Evolutionary conservation across 2,329 filamentous ascomycete species (phyloP).

Genomic region (Penicillium decumbens): DNA sequence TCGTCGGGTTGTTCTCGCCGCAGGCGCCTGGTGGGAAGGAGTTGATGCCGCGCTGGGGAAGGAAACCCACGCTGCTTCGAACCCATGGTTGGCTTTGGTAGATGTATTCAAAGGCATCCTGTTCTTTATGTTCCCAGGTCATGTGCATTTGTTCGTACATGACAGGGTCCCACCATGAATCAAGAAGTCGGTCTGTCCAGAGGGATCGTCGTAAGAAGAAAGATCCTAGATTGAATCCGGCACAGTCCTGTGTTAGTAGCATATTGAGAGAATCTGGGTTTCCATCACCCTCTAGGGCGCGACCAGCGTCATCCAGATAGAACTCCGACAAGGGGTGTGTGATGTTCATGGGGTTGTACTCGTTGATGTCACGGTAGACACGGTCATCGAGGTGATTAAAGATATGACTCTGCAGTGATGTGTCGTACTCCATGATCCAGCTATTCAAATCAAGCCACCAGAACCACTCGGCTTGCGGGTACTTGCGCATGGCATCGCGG

Average conservation of each 20-base stretch:
- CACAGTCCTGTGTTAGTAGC: conserved; percentile 86
- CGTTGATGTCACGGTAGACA: conserved; percentile 92
- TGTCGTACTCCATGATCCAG: conserved; percentile 92
- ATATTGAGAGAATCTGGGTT: conserved; percentile 76
- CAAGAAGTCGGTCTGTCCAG: conserved; percentile 87
- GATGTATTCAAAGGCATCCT: conserved; percentile 88
- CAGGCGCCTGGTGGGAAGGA: conserved; percentile 90
- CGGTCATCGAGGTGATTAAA: conserved; percentile 72
- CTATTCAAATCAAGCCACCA: conserved; percentile 99
- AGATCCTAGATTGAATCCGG: conserved; percentile 91
- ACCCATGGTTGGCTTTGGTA: conserved; percentile 92
- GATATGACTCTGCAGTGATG: conserved; percentile 84
- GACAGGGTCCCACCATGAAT: conserved; percentile 98
- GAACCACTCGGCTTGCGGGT: conserved; percentile 96
- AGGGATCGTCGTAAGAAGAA: conserved; percentile 83
- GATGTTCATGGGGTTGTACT: conserved; percentile 93
- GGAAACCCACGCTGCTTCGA: conserved; percentile 78
- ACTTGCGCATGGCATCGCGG: conserved; percentile 81
- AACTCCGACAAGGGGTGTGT: conserved; percentile 69
- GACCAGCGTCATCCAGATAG: conserved; percentile 71
- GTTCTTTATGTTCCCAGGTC: conserved; percentile 98
- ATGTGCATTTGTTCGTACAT: conserved; percentile 98
- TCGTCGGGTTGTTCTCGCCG: conserved; percentile 58
- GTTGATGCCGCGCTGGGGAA: conserved; percentile 89
- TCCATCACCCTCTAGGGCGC: conserved; percentile 71